A percentile compares a stretch with the other conserved stretches of the same genome.
These are phyloP conservation scores for Paracorniculantispora psalliotae DNA, from an alignment of 2,329 filamentous ascomycete species.

Conservation along the genomic window DNA sequence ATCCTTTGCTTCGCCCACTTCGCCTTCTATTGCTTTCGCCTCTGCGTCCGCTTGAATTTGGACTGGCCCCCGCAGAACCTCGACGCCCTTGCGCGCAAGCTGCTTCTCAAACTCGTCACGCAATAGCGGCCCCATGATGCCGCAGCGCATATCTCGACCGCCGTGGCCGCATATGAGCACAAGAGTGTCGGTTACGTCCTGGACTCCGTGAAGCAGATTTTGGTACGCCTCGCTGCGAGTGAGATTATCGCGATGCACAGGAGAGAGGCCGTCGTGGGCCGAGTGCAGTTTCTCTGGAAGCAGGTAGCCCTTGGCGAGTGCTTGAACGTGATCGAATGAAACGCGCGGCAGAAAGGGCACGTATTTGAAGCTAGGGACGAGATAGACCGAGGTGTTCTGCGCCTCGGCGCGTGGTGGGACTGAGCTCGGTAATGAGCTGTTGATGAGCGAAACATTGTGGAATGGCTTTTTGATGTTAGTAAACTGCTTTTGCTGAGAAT, in stretches of 20 bases:
- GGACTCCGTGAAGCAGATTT: constrained; percentile 49
- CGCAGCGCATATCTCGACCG: constrained; percentile 75
- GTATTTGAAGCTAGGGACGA: constrained; percentile 81
- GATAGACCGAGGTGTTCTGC: constrained; percentile 61
- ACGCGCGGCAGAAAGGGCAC: constrained; percentile 65
- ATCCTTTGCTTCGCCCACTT: constrained; percentile 13
- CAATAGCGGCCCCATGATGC: constrained; percentile 70
- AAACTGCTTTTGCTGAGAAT: not conserved
- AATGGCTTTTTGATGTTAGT: constrained; percentile 59
- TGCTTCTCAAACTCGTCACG: constrained; percentile 62
- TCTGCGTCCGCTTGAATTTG: constrained; percentile 30
- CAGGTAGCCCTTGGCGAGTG: constrained; percentile 60
- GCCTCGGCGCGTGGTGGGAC: constrained; percentile 38
- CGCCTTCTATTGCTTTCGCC: constrained; percentile 20
- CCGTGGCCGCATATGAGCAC: constrained; percentile 87
- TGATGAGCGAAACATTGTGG: constrained; percentile 72
- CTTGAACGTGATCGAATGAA: constrained; percentile 49
- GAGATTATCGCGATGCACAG: constrained; percentile 50
- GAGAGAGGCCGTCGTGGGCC: constrained; percentile 55
- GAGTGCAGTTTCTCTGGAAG: constrained; percentile 59
- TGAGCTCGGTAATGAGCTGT: constrained; percentile 66
- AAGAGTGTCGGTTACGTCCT: constrained; percentile 61
- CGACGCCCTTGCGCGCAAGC: constrained; percentile 45
- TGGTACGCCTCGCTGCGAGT: constrained; percentile 48
- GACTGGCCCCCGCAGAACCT: constrained; percentile 43